These are phyloP conservation scores for Rhodomyrtus tomentosa DNA, from an alignment of 345 rosid species.

Conservation along the genomic window DNA sequence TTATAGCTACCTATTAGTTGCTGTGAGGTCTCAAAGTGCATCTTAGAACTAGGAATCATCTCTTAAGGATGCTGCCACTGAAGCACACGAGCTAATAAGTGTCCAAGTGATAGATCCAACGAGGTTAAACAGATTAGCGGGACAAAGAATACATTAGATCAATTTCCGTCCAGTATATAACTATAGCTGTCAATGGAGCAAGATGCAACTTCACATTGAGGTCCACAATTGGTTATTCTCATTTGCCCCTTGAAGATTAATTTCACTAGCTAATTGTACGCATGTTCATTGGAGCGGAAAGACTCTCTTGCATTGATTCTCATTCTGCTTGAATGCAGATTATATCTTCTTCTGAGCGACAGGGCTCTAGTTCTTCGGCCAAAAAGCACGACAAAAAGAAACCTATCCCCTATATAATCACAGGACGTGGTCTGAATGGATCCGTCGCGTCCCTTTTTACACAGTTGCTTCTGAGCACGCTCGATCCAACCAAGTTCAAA, in stretches of 20 bases:
- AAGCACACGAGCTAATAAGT: neutral
- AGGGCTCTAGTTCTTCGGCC: too few species aligned
- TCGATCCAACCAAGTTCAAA: constrained; percentile 4
- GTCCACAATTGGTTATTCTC: neutral
- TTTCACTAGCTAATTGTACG: neutral
- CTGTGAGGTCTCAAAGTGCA: neutral
- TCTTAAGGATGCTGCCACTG: too few species aligned
- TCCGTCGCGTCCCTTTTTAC: constrained; percentile 61
- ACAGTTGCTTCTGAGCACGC: constrained; percentile 36
- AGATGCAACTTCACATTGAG: neutral
- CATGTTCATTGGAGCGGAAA: neutral
- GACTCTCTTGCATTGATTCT: neutral
- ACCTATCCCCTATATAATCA: constrained; percentile 12
- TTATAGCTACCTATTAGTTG: neutral
- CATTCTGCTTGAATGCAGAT: neutral
- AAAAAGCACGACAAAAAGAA: too few species aligned
- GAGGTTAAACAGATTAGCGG: neutral
- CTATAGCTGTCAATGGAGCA: neutral
- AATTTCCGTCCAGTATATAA: neutral
- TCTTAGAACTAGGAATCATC: neutral
- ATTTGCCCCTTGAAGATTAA: too few species aligned
- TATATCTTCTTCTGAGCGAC: neutral
- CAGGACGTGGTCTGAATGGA: constrained; percentile 56
- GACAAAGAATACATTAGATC: neutral
- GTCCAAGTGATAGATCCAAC: neutral